phyloP scores from a whole-genome alignment of 169 alveolate species.

The Plasmodium sp. region DNA sequence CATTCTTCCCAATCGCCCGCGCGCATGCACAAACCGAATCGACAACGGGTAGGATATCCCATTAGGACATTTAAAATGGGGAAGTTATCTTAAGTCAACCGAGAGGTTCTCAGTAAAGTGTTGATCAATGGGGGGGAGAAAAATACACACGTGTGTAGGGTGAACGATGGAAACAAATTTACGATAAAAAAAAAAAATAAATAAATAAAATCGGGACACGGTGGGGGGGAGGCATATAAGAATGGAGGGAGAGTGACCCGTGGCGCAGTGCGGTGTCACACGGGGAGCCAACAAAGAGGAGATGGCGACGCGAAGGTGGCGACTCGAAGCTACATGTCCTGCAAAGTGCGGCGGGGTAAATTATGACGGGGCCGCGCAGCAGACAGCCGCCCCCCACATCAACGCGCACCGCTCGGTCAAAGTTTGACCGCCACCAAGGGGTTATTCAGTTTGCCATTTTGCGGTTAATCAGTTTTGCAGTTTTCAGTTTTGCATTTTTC shows the following conservation, averaged over 20 bases:
- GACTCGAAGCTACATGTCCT: neutral
- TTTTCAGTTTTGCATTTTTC: too few species aligned
- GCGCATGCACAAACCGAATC: neutral
- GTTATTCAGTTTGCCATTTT: neutral
- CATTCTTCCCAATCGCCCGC: neutral
- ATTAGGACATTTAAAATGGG: neutral
- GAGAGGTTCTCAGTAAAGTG: neutral
- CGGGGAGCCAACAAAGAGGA: neutral
- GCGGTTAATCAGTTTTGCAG: neutral
- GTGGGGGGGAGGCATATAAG: neutral
- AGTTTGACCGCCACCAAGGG: neutral
- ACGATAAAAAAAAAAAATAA: constrained; percentile 14
- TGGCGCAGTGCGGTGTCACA: neutral
- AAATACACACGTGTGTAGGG: neutral
- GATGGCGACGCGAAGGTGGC: neutral
- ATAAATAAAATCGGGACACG: neutral
- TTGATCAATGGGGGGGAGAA: neutral
- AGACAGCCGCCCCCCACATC: neutral
- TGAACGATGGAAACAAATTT: constrained; percentile 12
- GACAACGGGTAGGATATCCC: neutral
- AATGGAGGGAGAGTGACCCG: neutral
- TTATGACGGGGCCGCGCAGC: neutral
- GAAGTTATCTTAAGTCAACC: neutral
- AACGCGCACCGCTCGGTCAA: neutral
- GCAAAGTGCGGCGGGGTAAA: neutral